Conservation (phyloP, 164 flowering plant genomes). For the Protea cynaroides region DNA sequence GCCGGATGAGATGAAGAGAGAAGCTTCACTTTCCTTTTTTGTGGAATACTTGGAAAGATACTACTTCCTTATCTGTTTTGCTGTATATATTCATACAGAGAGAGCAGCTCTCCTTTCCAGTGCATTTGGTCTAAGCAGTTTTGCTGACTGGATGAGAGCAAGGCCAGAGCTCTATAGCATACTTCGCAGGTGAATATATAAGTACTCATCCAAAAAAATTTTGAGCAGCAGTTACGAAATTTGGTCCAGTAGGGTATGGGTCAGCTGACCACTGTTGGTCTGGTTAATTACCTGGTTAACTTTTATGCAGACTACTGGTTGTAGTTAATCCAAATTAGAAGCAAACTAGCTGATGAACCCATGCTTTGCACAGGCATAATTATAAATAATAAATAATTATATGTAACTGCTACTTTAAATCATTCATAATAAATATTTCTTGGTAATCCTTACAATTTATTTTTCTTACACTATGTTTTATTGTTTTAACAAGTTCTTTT, state of each 20-base stretch:
- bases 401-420: no score
- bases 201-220: background rate
- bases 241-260: background rate
- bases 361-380: no score
- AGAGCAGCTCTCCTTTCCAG: conserved; percentile 51
- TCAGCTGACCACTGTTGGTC: background rate
- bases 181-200: conserved; percentile 65
- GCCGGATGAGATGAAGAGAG: conserved; percentile 95
- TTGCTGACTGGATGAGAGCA: conserved; percentile 95
- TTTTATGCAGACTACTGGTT: background rate
- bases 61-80: conserved; percentile 94
- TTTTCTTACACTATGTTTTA: no score
- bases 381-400: no score
- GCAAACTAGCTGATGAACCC: no score
- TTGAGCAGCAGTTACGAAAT: background rate
- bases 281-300: background rate
- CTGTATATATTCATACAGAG: conserved; percentile 91
- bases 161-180: conserved; percentile 96
- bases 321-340: background rate
- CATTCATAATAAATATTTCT: no score
- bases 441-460: no score
- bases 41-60: conserved; percentile 96
- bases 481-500: no score
- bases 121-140: conserved; percentile 50
- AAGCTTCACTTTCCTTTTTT: conserved; percentile 85